Evolutionary conservation across 768 basidiomycete genomes (phyloP).

Genomic region (Psilocybe sp.): DNA sequence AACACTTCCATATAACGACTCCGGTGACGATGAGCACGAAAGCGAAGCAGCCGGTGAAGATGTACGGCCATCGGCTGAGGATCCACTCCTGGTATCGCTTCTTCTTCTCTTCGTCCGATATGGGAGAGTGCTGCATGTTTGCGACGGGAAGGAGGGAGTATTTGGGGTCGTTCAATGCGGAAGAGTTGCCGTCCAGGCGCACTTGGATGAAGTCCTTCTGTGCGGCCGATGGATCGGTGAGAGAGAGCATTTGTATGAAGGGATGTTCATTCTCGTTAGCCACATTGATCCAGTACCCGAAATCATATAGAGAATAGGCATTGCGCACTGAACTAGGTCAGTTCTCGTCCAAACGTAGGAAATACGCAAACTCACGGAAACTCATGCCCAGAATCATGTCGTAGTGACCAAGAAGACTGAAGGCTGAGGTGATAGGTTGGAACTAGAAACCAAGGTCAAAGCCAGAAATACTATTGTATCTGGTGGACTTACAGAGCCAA

Average conservation of each 20-base stretch:
- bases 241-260: slow-evolving; percentile 66
- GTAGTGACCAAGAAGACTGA: slow-evolving; percentile 73
- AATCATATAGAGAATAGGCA: slow-evolving; percentile 68
- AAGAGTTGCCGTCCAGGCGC: slow-evolving; percentile 60
- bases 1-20: slow-evolving; percentile 55
- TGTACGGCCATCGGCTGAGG: slow-evolving; percentile 73
- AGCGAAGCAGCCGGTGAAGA: slow-evolving; percentile 57
- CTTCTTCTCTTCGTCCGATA: slow-evolving; percentile 65
- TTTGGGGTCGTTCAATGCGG: slow-evolving; percentile 38
- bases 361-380: slow-evolving; percentile 50
- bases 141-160: slow-evolving; percentile 60
- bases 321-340: slow-evolving; percentile 59
- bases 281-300: slow-evolving; percentile 60
- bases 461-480: not conserved
- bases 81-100: slow-evolving; percentile 59
- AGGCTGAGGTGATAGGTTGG: slow-evolving; percentile 81
- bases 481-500: slow-evolving; percentile 56
- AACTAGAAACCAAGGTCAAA: slow-evolving; percentile 41
- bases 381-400: slow-evolving; percentile 84
- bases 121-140: slow-evolving; percentile 60
- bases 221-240: slow-evolving; percentile 50
- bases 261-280: slow-evolving; percentile 50
- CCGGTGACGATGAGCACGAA: slow-evolving; percentile 44
- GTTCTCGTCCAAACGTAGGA: not conserved
- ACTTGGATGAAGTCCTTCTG: slow-evolving; percentile 63